These are phyloP conservation scores for Ascochyta lentis DNA, from an alignment of 2,329 filamentous ascomycete genomes.

Conservation along the genomic window DNA sequence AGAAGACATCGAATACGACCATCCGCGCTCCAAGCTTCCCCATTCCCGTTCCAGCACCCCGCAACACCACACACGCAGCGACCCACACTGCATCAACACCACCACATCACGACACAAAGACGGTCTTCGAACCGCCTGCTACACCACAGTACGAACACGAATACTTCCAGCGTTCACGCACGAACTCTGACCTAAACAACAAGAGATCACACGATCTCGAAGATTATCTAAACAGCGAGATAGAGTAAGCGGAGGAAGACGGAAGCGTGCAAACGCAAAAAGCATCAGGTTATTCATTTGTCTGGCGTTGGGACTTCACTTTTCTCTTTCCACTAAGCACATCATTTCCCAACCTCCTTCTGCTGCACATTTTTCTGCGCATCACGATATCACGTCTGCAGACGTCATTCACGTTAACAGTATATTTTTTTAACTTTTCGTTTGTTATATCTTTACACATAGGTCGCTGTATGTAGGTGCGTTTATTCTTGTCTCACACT, in stretches of 20 bases:
- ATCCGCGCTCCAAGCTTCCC: slow-evolving; percentile 38
- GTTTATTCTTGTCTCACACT: neutral
- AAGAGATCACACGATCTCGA: slow-evolving; percentile 10
- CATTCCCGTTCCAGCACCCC: slow-evolving; percentile 14
- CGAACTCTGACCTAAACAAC: slow-evolving; percentile 8
- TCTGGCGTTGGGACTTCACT: neutral
- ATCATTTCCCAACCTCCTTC: too few relatives aligned
- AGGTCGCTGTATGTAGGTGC: neutral
- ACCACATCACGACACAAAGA: slow-evolving; percentile 15
- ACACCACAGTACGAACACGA: slow-evolving; percentile 19
- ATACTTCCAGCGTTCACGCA: slow-evolving; percentile 10
- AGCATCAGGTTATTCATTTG: slow-evolving; percentile 12
- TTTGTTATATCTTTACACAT: neutral
- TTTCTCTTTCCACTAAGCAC: too few relatives aligned
- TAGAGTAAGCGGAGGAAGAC: slow-evolving; percentile 18
- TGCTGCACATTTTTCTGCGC: neutral
- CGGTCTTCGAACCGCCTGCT: slow-evolving; percentile 11
- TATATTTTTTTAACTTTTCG: slow-evolving; percentile 9
- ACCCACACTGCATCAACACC: neutral
- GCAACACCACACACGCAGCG: neutral
- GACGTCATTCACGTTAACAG: neutral
- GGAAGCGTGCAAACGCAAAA: slow-evolving; percentile 17
- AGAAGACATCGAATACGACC: slow-evolving; percentile 40
- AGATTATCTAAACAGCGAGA: slow-evolving; percentile 14
- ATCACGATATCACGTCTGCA: slow-evolving; percentile 1